phyloP scores from a whole-genome alignment of 1,284 basidiomycete genomes.

The Trichosporon asahii region DNA sequence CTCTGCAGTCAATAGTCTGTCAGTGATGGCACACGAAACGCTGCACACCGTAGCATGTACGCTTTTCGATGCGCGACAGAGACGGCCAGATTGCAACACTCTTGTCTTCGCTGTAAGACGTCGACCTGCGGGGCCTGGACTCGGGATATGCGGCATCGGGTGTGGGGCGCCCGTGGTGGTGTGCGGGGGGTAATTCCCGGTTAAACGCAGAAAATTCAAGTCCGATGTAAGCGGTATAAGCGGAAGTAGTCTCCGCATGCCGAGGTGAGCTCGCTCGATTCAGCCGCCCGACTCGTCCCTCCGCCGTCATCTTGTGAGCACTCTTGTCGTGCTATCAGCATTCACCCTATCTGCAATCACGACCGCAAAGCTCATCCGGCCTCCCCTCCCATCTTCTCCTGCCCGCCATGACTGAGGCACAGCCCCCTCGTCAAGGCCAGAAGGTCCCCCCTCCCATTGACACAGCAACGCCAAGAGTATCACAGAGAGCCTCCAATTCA shows the following conservation, averaged over 20 bases:
- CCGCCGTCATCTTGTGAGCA: background rate
- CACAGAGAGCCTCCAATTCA: slow-evolving; percentile 26
- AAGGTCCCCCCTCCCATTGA: slow-evolving; percentile 1
- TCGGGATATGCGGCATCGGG: background rate
- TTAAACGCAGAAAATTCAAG: background rate
- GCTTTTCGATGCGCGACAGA: too few species aligned
- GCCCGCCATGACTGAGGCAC: slow-evolving; percentile 5
- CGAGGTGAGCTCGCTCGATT: too few species aligned
- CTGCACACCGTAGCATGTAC: too few species aligned
- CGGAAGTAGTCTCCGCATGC: background rate
- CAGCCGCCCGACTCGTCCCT: background rate
- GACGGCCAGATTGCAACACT: too few species aligned
- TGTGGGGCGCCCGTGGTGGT: background rate
- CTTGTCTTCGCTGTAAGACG: background rate
- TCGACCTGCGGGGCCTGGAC: background rate
- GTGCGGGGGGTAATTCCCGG: background rate
- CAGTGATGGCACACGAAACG: background rate
- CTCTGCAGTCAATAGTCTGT: too few species aligned
- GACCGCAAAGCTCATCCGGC: slow-evolving; percentile 5
- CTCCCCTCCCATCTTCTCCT: background rate
- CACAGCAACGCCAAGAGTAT: slow-evolving; percentile 1
- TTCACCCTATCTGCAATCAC: background rate
- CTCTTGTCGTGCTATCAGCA: background rate
- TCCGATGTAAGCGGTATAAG: background rate
- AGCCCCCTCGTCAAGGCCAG: background rate